Base-by-base conservation (phyloP, 2,329 filamentous ascomycete species). In the Pyricularia pennisetigena region DNA sequence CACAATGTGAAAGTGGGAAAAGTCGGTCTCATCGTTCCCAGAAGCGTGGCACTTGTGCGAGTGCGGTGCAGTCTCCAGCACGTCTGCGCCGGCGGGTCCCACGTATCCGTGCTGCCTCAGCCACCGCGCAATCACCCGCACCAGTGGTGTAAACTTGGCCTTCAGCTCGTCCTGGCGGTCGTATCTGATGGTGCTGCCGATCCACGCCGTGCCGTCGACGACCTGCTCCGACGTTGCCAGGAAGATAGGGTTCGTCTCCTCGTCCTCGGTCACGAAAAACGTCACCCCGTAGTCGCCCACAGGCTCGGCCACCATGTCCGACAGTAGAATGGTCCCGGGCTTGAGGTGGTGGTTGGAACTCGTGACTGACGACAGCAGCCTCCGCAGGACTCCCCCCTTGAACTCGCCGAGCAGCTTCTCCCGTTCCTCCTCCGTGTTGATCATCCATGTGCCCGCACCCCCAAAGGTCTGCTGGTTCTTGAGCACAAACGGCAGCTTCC, bases 391-490 rank as follows among this genome's bases (percentile, higher is more conserved):
- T 4, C 75, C 75, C 32, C 69, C 70, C 8, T 71, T 64, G 1
- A 78, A 70, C 23, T 74, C 70, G 2, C 67, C 64, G 1, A 76
- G 68, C 24, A 77, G 64, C 16, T 68, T 67, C 14, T 69, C 61
- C 6, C 77, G 74, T 26, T 78, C 72, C 3, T 72, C 71, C 12
- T 75, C 72, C 0, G 69, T 72, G 1, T 69, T 69, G 8, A 78
- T 71, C 0, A 79, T 72, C 68, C 75, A 79, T 0, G 76, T 78
- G 2, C 78, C 78, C 2, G 77, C 78, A 4, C 77, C 76, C 3
- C 76, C 77, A 68, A 78, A 78, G 0, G 75, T 77, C 66, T 78
- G 77, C 65, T 79, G 78, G 54, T 74, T 78, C 69, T 79, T 79
- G 32, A 79, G 69, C 1, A 79, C 77, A n/a, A 79, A 79, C 0